Evolutionary conservation across 2,329 filamentous ascomycete species (phyloP).

Genomic region (Pestalotiopsis fici): DNA sequence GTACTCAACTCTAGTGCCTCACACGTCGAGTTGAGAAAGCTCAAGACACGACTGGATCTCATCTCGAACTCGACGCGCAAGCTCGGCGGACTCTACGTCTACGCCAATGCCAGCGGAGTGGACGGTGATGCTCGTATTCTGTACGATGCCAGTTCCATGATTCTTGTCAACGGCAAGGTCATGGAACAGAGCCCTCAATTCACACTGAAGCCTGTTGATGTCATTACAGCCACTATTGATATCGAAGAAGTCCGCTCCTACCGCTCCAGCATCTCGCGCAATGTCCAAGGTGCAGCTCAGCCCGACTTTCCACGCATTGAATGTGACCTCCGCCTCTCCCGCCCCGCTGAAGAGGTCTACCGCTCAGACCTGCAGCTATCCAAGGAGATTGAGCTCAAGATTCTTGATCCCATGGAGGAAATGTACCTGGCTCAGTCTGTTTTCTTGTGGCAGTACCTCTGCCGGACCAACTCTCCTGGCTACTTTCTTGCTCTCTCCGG

Average conservation of each 20-base stretch:
- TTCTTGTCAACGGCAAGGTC: neutral
- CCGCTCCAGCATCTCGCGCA: neutral
- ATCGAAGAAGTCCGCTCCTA: neutral
- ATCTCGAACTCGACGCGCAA: neutral
- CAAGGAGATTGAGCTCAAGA: neutral
- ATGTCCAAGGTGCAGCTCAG: neutral
- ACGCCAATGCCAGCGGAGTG: neutral
- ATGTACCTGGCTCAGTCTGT: neutral
- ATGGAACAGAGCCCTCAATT: neutral
- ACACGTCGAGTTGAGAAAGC: neutral
- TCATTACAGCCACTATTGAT: neutral
- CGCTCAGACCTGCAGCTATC: neutral
- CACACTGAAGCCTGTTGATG: neutral
- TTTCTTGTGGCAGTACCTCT: neutral
- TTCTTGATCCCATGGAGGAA: conserved; percentile 1
- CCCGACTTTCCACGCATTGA: neutral
- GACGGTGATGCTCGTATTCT: neutral
- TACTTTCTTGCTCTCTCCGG: neutral
- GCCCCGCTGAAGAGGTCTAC: neutral
- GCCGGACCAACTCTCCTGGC: neutral
- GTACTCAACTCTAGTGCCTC: neutral
- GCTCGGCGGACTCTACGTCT: neutral
- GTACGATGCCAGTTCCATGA: neutral
- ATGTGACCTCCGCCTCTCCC: neutral
- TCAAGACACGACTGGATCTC: neutral